Evolutionary conservation across 1,139 yeast species (phyloP).

Genomic region (Sugiyamaella xylanicola): DNA sequence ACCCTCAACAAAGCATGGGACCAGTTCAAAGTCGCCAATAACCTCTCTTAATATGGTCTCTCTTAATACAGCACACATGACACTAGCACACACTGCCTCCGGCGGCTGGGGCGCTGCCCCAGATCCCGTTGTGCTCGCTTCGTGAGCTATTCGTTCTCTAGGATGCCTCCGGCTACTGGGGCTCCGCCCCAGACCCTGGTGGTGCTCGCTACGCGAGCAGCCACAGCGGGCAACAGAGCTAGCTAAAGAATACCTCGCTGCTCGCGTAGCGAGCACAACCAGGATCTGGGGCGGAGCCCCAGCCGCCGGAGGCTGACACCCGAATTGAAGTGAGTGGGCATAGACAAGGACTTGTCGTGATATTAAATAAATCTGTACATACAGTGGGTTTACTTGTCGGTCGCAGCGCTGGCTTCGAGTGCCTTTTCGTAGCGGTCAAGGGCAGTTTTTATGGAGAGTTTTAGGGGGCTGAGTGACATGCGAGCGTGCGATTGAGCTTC

Average conservation of each 20-base stretch:
- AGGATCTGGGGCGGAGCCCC: not conserved
- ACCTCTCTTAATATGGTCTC: constrained; percentile 40
- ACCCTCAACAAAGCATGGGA: constrained; percentile 92
- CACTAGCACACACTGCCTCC: not conserved
- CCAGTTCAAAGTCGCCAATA: constrained; percentile 63
- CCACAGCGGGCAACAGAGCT: too few relatives aligned
- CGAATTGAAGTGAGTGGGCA: too few relatives aligned
- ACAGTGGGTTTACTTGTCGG: not conserved
- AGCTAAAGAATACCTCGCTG: too few relatives aligned
- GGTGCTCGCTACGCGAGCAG: too few relatives aligned
- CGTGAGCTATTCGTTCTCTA: too few relatives aligned
- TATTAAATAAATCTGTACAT: too few relatives aligned
- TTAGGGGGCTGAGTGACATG: constrained; percentile 44
- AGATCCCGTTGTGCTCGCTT: not conserved
- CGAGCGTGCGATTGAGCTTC: constrained; percentile 35
- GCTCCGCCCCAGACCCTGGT: too few relatives aligned
- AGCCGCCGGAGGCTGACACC: not conserved
- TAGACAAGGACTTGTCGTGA: too few relatives aligned
- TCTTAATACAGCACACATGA: not conserved
- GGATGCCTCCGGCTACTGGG: too few relatives aligned
- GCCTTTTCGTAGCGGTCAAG: constrained; percentile 44
- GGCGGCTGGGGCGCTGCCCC: not conserved
- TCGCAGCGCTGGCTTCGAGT: constrained; percentile 21
- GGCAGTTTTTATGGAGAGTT: constrained; percentile 46
- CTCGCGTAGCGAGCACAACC: not conserved